phyloP scores from a whole-genome alignment of 1,139 yeast species.

The Suhomyces chickasaworum region DNA sequence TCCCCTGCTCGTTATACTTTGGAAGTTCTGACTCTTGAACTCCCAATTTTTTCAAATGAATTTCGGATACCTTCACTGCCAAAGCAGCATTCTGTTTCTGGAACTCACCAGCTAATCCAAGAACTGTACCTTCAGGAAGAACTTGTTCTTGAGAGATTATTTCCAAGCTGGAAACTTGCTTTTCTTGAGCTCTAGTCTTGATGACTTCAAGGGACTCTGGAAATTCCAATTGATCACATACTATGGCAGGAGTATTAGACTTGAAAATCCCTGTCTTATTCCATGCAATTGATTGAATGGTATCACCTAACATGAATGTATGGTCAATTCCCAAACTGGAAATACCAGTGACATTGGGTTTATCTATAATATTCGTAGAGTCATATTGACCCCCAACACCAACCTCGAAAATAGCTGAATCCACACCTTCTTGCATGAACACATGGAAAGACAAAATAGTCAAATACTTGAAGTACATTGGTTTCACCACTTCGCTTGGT shows the following conservation, averaged over 20 bases:
- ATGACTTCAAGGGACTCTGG: conserved; percentile 57
- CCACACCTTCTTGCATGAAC: conserved; percentile 82
- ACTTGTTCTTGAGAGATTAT: conserved; percentile 49
- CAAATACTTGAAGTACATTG: conserved; percentile 90
- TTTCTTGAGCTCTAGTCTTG: conserved; percentile 65
- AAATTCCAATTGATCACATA: conserved; percentile 55
- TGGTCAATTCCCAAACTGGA: conserved; percentile 92
- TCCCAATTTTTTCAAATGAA: conserved; percentile 59
- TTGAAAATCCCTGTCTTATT: conserved; percentile 95
- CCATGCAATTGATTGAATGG: conserved; percentile 91
- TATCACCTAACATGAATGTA: conserved; percentile 82
- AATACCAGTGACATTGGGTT: conserved; percentile 86
- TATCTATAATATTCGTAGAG: conserved; percentile 81
- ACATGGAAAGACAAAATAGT: conserved; percentile 90
- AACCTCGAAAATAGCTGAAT: conserved; percentile 93
- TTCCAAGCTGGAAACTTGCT: conserved; percentile 50
- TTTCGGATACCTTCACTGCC: conserved; percentile 72
- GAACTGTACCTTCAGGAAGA: conserved; percentile 37
- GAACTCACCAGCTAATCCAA: conserved; percentile 88
- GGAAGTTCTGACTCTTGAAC: conserved; percentile 27
- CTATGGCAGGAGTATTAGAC: conserved; percentile 63
- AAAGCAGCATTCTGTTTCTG: conserved; percentile 86
- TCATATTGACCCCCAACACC: conserved; percentile 98
- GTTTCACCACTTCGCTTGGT: conserved; percentile 63
- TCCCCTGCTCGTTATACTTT: conserved; percentile 22